Evolutionary conservation across 2,329 filamentous ascomycete species (phyloP), one percentile per base, ranked within the genome.

Genomic region (Rhytidhysteron rufulum): DNA sequence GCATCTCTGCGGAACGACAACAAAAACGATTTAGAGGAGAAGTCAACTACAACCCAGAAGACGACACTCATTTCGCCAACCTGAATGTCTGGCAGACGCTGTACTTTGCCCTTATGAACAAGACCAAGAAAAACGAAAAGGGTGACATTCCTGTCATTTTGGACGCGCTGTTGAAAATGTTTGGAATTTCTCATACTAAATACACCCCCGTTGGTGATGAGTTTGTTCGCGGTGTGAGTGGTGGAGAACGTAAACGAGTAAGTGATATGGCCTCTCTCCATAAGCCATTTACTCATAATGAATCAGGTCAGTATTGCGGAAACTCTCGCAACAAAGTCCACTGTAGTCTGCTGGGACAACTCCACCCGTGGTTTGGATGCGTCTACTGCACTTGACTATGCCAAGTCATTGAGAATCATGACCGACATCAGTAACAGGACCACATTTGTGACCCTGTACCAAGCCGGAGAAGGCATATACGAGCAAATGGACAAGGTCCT

Each of bases 261-360:
- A 50, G 48, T 44, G 19, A 15, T 29, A 48, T 13, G 13, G 8
- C 13, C 7, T 8, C 7, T 8, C 13, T 13, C 24, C 24, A 8
- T 13, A 13, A 27, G 8, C 8, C 13, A 13, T 27, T 8, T 27
- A 8, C 24, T 27, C 7, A 27, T 13, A 13, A 27, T 13, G 8
- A 7, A 27, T 8, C 13, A 27, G 47, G 49, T 88, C 7, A 83
- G 81, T 17, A 88, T 91, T 48, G 84, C 85, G 2, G 86, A 91
- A 63, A 86, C 84, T 0, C 66, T 91, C 17, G 82, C 85, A 4
- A 84, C 84, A 5, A 84, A 86, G 60, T 60, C 81, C 1, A 81
- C 83, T 0, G 82, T 90, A 1, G 80, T 86, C 24, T 83, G 82
- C 47, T 90, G 85, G 84, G 86, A 91, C 51, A 91, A 91, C 60